Percentiles rank a stretch among this genome's conserved stretches.
phyloP scores from a whole-genome alignment of 768 basidiomycete species.

The Solioccasus polychromus region DNA sequence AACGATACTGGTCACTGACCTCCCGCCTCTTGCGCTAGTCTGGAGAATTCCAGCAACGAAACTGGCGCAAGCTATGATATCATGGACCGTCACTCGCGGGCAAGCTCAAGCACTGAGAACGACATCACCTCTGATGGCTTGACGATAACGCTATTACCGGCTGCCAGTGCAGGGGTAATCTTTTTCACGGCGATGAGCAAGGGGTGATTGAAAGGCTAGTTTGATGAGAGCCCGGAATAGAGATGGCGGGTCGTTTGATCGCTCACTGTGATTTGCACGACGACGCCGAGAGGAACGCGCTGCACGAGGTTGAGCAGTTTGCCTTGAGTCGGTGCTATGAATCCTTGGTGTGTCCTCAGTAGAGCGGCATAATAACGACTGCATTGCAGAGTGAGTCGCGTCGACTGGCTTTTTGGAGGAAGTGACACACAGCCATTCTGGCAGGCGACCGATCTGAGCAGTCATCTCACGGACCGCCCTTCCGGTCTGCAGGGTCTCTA shows the following conservation, averaged over 20 bases:
- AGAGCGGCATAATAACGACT: slow-evolving; percentile 80
- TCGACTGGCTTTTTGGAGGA: neutral
- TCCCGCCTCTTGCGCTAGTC: slow-evolving; percentile 63
- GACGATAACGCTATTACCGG: slow-evolving; percentile 79
- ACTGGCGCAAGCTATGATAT: slow-evolving; percentile 66
- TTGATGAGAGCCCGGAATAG: slow-evolving; percentile 1
- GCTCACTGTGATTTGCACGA: slow-evolving; percentile 80
- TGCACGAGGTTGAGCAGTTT: slow-evolving; percentile 76
- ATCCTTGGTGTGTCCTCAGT: slow-evolving; percentile 63
- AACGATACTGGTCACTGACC: slow-evolving; percentile 37
- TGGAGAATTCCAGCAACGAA: slow-evolving; percentile 73
- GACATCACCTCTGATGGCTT: slow-evolving; percentile 78
- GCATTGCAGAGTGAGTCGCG: slow-evolving; percentile 5
- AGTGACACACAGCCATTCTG: slow-evolving; percentile 77
- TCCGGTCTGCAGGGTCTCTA: slow-evolving; percentile 78
- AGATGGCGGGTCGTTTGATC: neutral
- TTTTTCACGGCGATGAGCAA: slow-evolving; percentile 89
- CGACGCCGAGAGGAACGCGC: slow-evolving; percentile 82
- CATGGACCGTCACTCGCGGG: neutral
- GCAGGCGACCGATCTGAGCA: slow-evolving; percentile 70
- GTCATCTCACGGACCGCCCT: slow-evolving; percentile 82
- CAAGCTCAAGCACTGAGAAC: neutral
- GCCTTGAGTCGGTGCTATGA: slow-evolving; percentile 77
- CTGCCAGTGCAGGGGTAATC: slow-evolving; percentile 80
- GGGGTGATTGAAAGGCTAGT: slow-evolving; percentile 85